phyloP scores from a whole-genome alignment of 2,329 filamentous ascomycete genomes.

The Paramyrothecium sp. region DNA sequence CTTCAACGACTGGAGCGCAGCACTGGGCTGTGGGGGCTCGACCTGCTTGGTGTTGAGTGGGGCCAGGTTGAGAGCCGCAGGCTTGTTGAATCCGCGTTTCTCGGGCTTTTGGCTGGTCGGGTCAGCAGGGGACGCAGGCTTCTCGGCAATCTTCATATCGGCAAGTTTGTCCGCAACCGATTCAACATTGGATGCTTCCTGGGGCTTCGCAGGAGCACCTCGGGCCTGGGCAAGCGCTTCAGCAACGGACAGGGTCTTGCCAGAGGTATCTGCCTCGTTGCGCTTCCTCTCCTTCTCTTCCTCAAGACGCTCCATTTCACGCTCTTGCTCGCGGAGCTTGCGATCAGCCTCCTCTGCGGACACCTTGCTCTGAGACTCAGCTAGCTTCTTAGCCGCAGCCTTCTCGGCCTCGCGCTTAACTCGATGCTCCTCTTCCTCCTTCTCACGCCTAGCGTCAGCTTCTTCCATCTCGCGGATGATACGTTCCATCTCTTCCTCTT shows the following conservation, averaged over 20 bases:
- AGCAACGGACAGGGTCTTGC: slow-evolving; percentile 45
- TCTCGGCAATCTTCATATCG: slow-evolving; percentile 48
- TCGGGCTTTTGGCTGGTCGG: slow-evolving; percentile 52
- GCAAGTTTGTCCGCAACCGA: slow-evolving; percentile 49
- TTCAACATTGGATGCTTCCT: slow-evolving; percentile 32
- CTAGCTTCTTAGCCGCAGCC: slow-evolving; percentile 47
- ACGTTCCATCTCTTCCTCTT: slow-evolving; percentile 57
- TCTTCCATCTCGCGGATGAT: slow-evolving; percentile 64
- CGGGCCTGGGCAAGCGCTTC: slow-evolving; percentile 47
- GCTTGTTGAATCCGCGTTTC: slow-evolving; percentile 65
- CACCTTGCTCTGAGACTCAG: slow-evolving; percentile 39
- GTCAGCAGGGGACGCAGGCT: slow-evolving; percentile 40
- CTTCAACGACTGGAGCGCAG: slow-evolving; percentile 89
- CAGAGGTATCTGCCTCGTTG: slow-evolving; percentile 47
- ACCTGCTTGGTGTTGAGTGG: slow-evolving; percentile 78
- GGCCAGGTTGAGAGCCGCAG: slow-evolving; percentile 83
- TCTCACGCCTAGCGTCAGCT: slow-evolving; percentile 48
- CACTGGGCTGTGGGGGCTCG: slow-evolving; percentile 89
- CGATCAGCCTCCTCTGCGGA: slow-evolving; percentile 58
- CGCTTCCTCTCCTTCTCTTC: slow-evolving; percentile 65
- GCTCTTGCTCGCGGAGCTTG: slow-evolving; percentile 70
- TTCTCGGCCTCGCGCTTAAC: slow-evolving; percentile 48
- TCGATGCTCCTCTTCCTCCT: slow-evolving; percentile 41
- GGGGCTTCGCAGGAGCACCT: slow-evolving; percentile 33
- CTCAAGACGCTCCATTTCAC: slow-evolving; percentile 70